Percentiles rank a stretch among this genome's conserved stretches.
These are phyloP conservation scores for Rutstroemia sp. DNA, from an alignment of 2,329 filamentous ascomycete genomes.

Conservation along the genomic window DNA sequence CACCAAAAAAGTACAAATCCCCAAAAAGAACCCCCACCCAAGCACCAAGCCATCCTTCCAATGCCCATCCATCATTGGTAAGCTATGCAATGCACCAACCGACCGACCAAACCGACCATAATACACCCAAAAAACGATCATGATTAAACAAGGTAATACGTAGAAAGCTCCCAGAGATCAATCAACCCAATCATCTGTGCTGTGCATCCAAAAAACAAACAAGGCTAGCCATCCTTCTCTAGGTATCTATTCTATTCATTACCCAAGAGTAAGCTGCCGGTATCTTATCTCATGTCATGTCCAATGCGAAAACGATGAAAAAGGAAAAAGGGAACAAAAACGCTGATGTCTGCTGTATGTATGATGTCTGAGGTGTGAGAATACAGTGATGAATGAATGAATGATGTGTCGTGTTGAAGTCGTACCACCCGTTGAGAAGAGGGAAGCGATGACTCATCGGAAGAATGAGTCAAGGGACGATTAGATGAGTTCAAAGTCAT, in stretches of 20 bases:
- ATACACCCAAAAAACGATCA: neutral
- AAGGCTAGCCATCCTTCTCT: constrained; percentile 10
- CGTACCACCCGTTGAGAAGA: neutral
- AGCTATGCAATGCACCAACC: constrained; percentile 5
- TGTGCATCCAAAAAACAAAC: neutral
- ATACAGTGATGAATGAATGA: neutral
- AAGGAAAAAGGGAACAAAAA: neutral
- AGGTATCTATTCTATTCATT: neutral
- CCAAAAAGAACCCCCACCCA: neutral
- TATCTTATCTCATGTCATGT: neutral
- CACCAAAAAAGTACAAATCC: no score
- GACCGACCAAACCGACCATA: neutral
- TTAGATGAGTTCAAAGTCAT: constrained; percentile 30
- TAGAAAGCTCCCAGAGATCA: neutral
- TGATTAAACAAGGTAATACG: no score
- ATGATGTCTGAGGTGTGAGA: neutral
- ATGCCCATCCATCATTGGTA: neutral
- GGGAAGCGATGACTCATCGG: neutral
- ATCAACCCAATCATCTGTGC: neutral
- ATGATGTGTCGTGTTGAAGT: neutral
- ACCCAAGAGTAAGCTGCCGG: constrained; percentile 6
- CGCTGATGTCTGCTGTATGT: neutral
- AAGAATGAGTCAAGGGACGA: neutral
- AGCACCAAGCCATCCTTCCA: constrained; percentile 10
- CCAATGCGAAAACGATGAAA: neutral